Conservation (phyloP, 257 asterid genomes). For the Osmanthus fragrans region DNA sequence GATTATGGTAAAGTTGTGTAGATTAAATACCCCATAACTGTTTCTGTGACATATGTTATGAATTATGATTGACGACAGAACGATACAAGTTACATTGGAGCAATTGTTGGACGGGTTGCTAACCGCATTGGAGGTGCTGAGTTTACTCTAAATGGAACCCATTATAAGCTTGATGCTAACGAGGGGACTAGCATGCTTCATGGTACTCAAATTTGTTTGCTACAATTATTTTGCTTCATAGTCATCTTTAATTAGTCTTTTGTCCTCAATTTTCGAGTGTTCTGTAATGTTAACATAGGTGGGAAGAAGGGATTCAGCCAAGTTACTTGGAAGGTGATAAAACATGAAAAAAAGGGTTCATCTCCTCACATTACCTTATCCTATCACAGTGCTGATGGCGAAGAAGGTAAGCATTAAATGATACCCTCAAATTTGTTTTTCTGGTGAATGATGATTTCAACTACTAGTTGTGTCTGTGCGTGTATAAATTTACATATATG, state of each 20-base stretch:
- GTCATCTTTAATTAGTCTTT: not conserved
- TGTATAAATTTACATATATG: not conserved
- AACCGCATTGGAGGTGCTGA: conserved; percentile 81
- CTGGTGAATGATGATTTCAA: not conserved
- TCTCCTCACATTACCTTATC: conserved; percentile 57
- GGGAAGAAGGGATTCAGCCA: conserved; percentile 74
- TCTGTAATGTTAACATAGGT: conserved; percentile 39
- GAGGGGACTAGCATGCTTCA: conserved; percentile 67
- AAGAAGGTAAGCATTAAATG: conserved; percentile 49
- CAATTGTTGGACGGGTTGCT: conserved; percentile 80
- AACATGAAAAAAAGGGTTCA: conserved; percentile 34
- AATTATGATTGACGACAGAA: conserved; percentile 41
- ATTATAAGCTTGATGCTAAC: conserved; percentile 66
- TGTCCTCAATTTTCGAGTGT: not conserved
- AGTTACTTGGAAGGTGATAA: conserved; percentile 64
- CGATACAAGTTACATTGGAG: conserved; percentile 59
- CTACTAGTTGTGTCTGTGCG: not conserved
- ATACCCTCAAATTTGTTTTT: not conserved
- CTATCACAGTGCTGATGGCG: conserved; percentile 72
- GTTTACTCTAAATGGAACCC: conserved; percentile 63
- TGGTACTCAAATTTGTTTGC: conserved; percentile 40
- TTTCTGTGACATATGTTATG: not conserved
- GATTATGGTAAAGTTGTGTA: not conserved
- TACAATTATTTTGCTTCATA: not conserved
- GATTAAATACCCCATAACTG: not conserved